Percentiles rank a stretch among this genome's conserved stretches.
phyloP scores from a whole-genome alignment of 1,284 basidiomycete genomes.

The Puccinia hordei region DNA sequence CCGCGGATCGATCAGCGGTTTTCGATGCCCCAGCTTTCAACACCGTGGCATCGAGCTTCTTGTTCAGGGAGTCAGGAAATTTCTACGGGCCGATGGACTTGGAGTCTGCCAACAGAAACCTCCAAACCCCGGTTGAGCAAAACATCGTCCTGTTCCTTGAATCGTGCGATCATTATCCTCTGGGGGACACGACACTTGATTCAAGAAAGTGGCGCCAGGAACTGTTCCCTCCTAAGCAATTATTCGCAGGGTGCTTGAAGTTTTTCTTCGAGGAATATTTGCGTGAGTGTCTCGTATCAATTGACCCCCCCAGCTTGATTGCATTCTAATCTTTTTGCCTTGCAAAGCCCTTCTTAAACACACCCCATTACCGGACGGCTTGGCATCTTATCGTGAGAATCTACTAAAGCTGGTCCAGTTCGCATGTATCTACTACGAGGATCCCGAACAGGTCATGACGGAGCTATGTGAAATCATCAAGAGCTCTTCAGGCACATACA shows the following conservation, averaged over 20 bases:
- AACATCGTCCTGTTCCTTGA: conserved; percentile 38
- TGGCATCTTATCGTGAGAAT: conserved; percentile 30
- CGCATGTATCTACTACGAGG: conserved; percentile 27
- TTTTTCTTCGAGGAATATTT: conserved; percentile 49
- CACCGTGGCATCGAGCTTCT: conserved; percentile 28
- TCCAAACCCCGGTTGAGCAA: conserved; percentile 31
- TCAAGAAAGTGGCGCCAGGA: conserved; percentile 42
- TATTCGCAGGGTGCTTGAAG: conserved; percentile 31
- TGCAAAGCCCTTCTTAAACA: conserved; percentile 27
- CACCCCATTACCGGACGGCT: not conserved
- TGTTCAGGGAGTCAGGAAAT: conserved; percentile 19
- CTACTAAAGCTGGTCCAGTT: conserved; percentile 42
- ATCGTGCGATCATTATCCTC: conserved; percentile 45
- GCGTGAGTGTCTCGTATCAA: conserved; percentile 11
- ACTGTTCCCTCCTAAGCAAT: conserved; percentile 19
- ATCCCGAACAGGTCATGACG: conserved; percentile 19
- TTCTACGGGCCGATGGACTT: conserved; percentile 13
- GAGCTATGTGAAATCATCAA: conserved; percentile 35
- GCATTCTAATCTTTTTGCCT: not conserved
- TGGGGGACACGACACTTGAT: not conserved
- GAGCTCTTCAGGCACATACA: not conserved
- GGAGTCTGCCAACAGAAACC: conserved; percentile 18
- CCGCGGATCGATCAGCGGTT: not conserved
- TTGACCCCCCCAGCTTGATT: not conserved
- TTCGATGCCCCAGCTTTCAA: conserved; percentile 22